Evolutionary conservation across 345 rosid species (phyloP).

Genomic region (Syzygium jambos): DNA sequence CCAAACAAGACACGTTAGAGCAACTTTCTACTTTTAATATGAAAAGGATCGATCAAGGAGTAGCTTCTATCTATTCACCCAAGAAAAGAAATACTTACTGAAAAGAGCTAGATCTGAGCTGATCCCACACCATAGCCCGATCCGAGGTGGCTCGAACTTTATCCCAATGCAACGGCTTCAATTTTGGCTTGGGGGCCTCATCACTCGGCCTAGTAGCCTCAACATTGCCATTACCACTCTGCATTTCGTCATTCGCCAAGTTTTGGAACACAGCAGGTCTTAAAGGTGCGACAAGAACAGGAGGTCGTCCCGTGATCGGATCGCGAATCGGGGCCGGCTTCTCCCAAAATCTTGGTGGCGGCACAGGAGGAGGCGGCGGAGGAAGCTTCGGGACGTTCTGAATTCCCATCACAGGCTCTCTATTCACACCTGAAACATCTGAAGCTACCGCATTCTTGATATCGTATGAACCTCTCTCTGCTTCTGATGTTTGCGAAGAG

Average conservation of each 20-base stretch:
- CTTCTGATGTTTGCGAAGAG: constrained; percentile 7
- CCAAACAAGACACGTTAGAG: not conserved
- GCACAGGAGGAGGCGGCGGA: constrained; percentile 69
- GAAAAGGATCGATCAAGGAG: not conserved
- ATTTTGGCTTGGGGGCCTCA: constrained; percentile 54
- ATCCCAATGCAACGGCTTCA: constrained; percentile 97
- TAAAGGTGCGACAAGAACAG: constrained; percentile 27
- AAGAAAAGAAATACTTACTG: constrained; percentile 46
- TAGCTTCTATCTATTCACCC: not conserved
- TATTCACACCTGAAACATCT: constrained; percentile 3
- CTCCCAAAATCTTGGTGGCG: constrained; percentile 55
- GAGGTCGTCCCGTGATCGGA: constrained; percentile 25
- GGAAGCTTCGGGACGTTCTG: constrained; percentile 35
- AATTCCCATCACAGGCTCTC: constrained; percentile 4
- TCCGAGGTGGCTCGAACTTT: constrained; percentile 92
- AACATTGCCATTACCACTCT: constrained; percentile 6
- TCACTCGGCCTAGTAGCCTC: constrained; percentile 25
- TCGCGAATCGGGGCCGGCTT: constrained; percentile 12
- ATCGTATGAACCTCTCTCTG: not conserved
- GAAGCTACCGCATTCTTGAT: constrained; percentile 6
- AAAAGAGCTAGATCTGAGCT: constrained; percentile 79
- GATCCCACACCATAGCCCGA: constrained; percentile 96
- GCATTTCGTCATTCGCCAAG: constrained; percentile 9
- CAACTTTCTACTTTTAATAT: not conserved
- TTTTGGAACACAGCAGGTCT: constrained; percentile 20